Conservation (phyloP, 2,329 filamentous ascomycete genomes). For the Cladosporium velox region DNA sequence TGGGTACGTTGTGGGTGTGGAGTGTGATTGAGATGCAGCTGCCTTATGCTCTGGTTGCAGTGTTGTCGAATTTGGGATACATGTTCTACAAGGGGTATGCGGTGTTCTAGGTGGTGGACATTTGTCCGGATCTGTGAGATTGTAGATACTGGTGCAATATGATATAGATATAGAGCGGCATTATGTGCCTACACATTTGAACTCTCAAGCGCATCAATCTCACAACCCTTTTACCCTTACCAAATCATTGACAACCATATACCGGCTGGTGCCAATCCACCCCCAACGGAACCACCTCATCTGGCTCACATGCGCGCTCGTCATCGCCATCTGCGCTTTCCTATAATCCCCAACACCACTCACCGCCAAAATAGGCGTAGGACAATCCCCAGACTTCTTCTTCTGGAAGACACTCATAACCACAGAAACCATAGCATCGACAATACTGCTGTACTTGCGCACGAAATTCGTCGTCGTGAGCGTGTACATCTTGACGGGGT, state of each 20-base stretch:
- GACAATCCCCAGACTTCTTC: conserved; percentile 56
- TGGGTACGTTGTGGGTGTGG: conserved; percentile 93
- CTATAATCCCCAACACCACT: conserved; percentile 65
- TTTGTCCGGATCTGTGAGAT: background rate
- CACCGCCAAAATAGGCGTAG: conserved; percentile 66
- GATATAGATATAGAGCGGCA: background rate
- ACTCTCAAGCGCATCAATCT: background rate
- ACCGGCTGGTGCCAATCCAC: conserved; percentile 87
- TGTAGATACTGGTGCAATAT: background rate
- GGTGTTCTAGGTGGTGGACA: background rate
- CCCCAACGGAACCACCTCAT: conserved; percentile 99
- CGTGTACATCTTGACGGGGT: conserved; percentile 82
- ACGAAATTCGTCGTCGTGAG: conserved; percentile 70
- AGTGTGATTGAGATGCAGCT: conserved; percentile 74
- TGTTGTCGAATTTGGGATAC: conserved; percentile 8
- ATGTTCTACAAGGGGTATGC: conserved; percentile 19
- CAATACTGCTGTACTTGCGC: conserved; percentile 78
- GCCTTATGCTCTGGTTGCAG: conserved; percentile 14
- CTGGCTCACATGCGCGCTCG: conserved; percentile 84
- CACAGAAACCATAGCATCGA: conserved; percentile 76
- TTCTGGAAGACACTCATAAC: conserved; percentile 52
- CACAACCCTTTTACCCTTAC: conserved; percentile 54
- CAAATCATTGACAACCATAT: conserved; percentile 95
- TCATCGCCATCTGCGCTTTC: conserved; percentile 83
- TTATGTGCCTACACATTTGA: background rate